Conservation (phyloP, 2,329 filamentous ascomycete species). For the Cercospora sp. region DNA sequence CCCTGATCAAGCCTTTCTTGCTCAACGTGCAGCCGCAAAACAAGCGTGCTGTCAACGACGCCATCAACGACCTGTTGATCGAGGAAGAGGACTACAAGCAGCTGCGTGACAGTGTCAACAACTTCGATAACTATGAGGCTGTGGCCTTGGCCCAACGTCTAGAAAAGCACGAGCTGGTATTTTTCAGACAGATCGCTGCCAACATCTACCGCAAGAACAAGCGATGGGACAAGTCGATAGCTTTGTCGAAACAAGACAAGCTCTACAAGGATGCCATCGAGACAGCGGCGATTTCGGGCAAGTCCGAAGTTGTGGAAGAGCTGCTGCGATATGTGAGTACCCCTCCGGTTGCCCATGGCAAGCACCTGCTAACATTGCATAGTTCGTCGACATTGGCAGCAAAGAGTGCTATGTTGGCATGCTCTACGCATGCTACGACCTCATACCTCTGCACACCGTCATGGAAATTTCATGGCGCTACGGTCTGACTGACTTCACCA, state of each 20-base stretch:
- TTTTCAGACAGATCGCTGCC: conserved; percentile 98
- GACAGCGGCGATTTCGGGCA: conserved; percentile 88
- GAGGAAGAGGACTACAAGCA: conserved; percentile 99
- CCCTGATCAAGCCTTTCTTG: conserved; percentile 97
- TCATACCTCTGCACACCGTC: conserved; percentile 88
- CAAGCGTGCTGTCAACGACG: conserved; percentile 96
- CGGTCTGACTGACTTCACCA: conserved; percentile 92
- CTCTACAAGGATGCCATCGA: conserved; percentile 99
- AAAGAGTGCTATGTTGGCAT: conserved; percentile 99
- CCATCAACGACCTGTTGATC: conserved; percentile 95
- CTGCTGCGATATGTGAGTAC: conserved; percentile 90
- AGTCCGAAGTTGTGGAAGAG: conserved; percentile 91
- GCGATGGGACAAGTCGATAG: conserved; percentile 98
- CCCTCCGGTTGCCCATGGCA: background rate
- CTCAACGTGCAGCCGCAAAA: conserved; percentile 95
- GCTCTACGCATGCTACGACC: conserved; percentile 97
- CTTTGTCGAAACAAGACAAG: conserved; percentile 97
- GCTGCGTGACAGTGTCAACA: conserved; percentile 92
- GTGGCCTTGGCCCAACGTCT: conserved; percentile 87
- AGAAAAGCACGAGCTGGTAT: conserved; percentile 96
- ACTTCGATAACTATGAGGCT: conserved; percentile 98
- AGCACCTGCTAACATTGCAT: conserved; percentile 39
- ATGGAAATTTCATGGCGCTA: conserved; percentile 97
- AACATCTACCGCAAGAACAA: conserved; percentile 99
- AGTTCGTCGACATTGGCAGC: conserved; percentile 99